A percentile compares a stretch with the other conserved stretches of the same genome.
Conservation (phyloP, 2,329 filamentous ascomycete genomes). For the Thermoascus crustaceus region DNA sequence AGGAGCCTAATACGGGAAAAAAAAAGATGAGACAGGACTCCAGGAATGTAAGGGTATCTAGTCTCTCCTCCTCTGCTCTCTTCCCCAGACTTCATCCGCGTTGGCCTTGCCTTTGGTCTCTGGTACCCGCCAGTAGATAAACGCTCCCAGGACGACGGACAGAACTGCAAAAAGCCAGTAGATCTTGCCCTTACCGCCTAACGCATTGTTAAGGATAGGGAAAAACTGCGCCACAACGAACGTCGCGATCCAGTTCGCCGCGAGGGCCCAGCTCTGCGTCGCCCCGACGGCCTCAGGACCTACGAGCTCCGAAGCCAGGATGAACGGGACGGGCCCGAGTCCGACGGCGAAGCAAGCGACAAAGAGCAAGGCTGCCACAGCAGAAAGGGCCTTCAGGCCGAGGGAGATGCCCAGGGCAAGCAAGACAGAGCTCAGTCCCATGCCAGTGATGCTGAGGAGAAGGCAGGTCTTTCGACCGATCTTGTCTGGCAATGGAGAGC, state of each 20-base stretch:
- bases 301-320: slow-evolving; percentile 84
- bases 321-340: slow-evolving; percentile 88
- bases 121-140: slow-evolving; percentile 67
- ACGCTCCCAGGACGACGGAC: slow-evolving; percentile 59
- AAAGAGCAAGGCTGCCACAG: slow-evolving; percentile 72
- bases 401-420: slow-evolving; percentile 74
- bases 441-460: slow-evolving; percentile 71
- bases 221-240: slow-evolving; percentile 95
- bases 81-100: slow-evolving; percentile 85
- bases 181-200: slow-evolving; percentile 73
- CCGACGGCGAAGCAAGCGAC: slow-evolving; percentile 86
- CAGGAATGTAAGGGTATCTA: slow-evolving; percentile 9
- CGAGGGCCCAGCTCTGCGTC: slow-evolving; percentile 79
- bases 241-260: slow-evolving; percentile 80
- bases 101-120: slow-evolving; percentile 82
- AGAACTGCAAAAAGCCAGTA: slow-evolving; percentile 86
- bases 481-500: slow-evolving; percentile 76
- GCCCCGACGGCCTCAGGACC: slow-evolving; percentile 84
- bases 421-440: slow-evolving; percentile 68
- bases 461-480: slow-evolving; percentile 83
- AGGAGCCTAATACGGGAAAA: no score
- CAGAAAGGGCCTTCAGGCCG: slow-evolving; percentile 65
- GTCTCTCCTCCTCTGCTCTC: slow-evolving; percentile 34
- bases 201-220: slow-evolving; percentile 68
- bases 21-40: neutral